Evolutionary conservation across 2,329 filamentous ascomycete species (phyloP).

Genomic region (Xylariales sp.): DNA sequence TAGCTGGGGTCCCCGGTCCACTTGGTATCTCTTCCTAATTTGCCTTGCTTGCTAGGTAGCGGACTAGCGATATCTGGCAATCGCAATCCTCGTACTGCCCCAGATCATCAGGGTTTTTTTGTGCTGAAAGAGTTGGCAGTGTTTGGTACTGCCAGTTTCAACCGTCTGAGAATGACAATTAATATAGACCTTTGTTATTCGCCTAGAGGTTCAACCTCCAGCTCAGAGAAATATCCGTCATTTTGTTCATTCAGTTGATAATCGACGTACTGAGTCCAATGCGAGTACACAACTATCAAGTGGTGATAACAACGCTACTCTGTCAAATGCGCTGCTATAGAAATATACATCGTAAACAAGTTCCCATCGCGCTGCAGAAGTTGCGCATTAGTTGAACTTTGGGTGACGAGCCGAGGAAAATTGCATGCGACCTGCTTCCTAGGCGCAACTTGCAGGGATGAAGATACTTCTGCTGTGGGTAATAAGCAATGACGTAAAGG

Average conservation of each 20-base stretch:
- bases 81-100: not conserved
- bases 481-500: not conserved
- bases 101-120: constrained; percentile 5
- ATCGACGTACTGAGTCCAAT: no score
- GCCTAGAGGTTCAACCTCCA: no score
- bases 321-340: no score
- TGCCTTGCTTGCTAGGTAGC: not conserved
- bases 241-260: no score
- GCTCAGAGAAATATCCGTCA: no score
- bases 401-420: not conserved
- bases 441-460: not conserved
- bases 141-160: not conserved
- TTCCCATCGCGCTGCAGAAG: no score
- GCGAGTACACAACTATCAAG: no score
- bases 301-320: no score
- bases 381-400: constrained; percentile 1
- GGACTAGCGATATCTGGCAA: not conserved
- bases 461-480: not conserved
- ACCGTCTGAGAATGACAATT: not conserved
- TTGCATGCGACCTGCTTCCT: not conserved
- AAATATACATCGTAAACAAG: no score
- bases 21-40: not conserved
- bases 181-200: not conserved
- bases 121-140: no score
- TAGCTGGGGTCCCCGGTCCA: no score